Evolutionary conservation across 2,329 filamentous ascomycete genomes (phyloP), one percentile per base, ranked within the genome.

Genomic region (Ceratocystiopsis sp.): DNA sequence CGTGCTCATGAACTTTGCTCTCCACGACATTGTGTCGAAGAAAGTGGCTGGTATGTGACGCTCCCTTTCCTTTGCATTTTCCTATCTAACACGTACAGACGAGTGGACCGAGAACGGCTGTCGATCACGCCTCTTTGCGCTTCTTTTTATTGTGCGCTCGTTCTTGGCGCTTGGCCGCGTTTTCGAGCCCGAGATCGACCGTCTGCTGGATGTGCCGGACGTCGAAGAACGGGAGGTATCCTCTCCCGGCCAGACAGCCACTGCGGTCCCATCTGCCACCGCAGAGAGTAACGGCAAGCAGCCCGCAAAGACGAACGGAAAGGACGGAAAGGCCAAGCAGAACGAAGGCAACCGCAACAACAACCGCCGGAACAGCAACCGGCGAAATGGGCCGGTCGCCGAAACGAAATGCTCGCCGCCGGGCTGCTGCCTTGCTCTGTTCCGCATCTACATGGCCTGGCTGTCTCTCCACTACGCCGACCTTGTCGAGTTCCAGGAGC

Each of bases 1-100:
- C 59, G 73, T 84, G 7, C 65, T 95, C 38, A 76, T 89, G 51
- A 96, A 93, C 53, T 81, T 96, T 48, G 78, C 84, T 7, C 84
- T 87, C 8, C 84, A 91, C 57, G 73, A 80, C 50, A 71, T 84
- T 54, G 80, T 84, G 37, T 68, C 78, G 47, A 64, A 67, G 57
- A 67, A 57, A 63, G 78, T 77, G 49, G 47, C 65, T 55, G 40
- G 38, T 17, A 32, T 34, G 21, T 15, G n/a, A n/a, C 34, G 37
- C 25, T 11, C 10, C 21, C 10, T 36, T 10, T 10, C 17, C 38
- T 25, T 44, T n/a, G n/a, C 39, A 35, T 33, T 36, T 45, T 38
- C 49, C 51, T 51, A 43, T 21, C 53, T 40, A 16, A 39, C 29
- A 16, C 9, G 16, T 12, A 42, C 47, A 67, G 68, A 68, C 48